Evolutionary conservation across 2,329 filamentous ascomycete genomes (phyloP), one percentile per base, ranked within the genome.

Genomic region (Aspergillus awamori): DNA sequence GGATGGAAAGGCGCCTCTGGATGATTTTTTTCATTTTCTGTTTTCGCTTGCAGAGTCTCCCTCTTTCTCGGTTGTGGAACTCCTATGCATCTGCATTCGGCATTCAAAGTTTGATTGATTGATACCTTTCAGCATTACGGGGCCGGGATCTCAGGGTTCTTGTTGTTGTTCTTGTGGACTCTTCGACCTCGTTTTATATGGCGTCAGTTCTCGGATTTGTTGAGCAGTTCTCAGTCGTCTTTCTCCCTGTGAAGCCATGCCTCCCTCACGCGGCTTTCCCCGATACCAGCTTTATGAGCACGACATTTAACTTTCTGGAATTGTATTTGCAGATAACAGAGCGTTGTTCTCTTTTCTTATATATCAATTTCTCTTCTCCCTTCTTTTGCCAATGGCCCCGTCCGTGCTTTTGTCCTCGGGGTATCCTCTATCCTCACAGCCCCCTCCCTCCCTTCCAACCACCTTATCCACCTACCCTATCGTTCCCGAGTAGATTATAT

Each of bases 201-300:
- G 72, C 69, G 69, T 70, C 70, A 66, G 58, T 69, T 59, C 59
- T 64, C 45, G 69, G 60, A 63, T 68, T 61, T 65, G 47, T 60
- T 63, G 60, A 63, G 59, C 62, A 63, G 62, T 57, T 63, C 41
- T 58, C 60, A 51, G 57, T 47, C 41, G 33, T 53, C 57, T 53
- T 36, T 53, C 36, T 53, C 47, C 28, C 24, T 58, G 33, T 51
- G 45, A 41, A 58, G 57, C 39, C 24, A 15, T 53, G 49, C 38
- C 33, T 24, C 57, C 22, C 39, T 20, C 41, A 38, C 10, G 49
- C 48, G 38, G 48, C 22, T 33, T 43, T 51, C 30, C 39, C 65
- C 69, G 71, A 74, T 73, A 73, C 70, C 72, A 73, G 68, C 66
- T 69, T 36, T 70, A 72, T 62, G 70, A 73, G 70, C 71, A 67